Evolutionary conservation across 495 filamentous ascomycete genomes (phyloP).

Genomic region (Elasticomyces elasticus): DNA sequence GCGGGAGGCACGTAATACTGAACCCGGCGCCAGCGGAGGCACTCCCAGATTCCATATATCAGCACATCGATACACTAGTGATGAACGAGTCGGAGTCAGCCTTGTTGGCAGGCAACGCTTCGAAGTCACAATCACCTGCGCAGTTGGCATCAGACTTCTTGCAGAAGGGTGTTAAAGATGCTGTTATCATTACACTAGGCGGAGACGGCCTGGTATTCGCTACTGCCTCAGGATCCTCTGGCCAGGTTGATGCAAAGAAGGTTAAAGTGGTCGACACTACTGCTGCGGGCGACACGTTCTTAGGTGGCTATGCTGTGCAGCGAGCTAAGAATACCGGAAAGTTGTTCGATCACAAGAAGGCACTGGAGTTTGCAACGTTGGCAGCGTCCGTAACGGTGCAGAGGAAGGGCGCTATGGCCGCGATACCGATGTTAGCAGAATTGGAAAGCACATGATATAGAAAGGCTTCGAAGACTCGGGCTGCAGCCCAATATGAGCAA

Average conservation of each 20-base stretch:
- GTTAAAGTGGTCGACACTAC: conserved; percentile 81
- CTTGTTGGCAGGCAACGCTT: conserved; percentile 48
- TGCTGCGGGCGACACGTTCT: conserved; percentile 89
- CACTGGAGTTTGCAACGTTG: conserved; percentile 57
- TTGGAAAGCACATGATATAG: background rate
- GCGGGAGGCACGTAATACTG: conserved; percentile 48
- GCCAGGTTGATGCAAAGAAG: conserved; percentile 42
- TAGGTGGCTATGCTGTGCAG: conserved; percentile 72
- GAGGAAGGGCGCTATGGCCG: conserved; percentile 68
- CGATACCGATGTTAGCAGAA: conserved; percentile 84
- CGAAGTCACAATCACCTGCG: conserved; percentile 35
- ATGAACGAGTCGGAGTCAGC: conserved; percentile 88
- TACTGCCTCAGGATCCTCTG: conserved; percentile 7
- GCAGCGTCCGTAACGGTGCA: conserved; percentile 71
- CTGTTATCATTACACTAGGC: conserved; percentile 70
- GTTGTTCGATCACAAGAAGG: conserved; percentile 29
- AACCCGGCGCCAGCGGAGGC: conserved; percentile 66
- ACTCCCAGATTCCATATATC: conserved; percentile 58
- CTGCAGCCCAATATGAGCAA: too few relatives aligned
- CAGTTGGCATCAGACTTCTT: conserved; percentile 50
- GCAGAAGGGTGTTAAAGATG: conserved; percentile 55
- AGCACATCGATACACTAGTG: conserved; percentile 64
- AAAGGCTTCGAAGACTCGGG: too few relatives aligned
- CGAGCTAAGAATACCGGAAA: conserved; percentile 40
- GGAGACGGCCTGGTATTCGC: conserved; percentile 60